These are phyloP conservation scores for Penicillium desertorum DNA, from an alignment of 495 filamentous ascomycete species.

Conservation along the genomic window DNA sequence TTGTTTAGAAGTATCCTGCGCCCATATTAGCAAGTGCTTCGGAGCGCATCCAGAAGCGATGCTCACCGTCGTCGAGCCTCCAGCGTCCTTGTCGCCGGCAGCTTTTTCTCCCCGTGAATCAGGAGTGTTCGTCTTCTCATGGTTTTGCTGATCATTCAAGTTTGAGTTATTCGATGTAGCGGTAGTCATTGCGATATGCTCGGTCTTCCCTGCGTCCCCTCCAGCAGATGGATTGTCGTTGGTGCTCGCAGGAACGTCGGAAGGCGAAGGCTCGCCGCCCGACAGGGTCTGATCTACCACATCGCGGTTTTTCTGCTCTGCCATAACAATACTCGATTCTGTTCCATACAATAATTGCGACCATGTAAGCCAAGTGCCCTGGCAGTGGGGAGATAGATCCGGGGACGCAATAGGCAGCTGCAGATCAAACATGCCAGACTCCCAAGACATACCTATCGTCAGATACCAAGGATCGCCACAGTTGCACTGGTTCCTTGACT, in stretches of 20 bases:
- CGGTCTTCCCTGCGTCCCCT: conserved; percentile 54
- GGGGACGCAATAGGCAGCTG: conserved; percentile 19
- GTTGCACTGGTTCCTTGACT: conserved; percentile 42
- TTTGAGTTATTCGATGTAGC: conserved; percentile 28
- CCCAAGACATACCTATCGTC: conserved; percentile 50
- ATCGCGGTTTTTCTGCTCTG: conserved; percentile 74
- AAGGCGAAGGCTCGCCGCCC: conserved; percentile 69
- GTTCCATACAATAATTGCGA: conserved; percentile 31
- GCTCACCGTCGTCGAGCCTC: conserved; percentile 37
- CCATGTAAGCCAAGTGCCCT: conserved; percentile 25
- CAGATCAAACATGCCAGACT: conserved; percentile 26
- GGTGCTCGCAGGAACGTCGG: conserved; percentile 69
- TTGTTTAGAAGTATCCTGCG: conserved; percentile 39
- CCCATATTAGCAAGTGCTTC: conserved; percentile 23
- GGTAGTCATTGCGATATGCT: conserved; percentile 39
- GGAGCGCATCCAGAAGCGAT: conserved; percentile 1
- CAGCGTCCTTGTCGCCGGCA: conserved; percentile 33
- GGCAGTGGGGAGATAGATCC: conserved; percentile 12
- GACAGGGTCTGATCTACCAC: conserved; percentile 77
- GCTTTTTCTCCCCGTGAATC: conserved; percentile 22
- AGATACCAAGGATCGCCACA: conserved; percentile 52
- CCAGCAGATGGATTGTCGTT: conserved; percentile 54
- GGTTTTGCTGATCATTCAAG: conserved; percentile 27
- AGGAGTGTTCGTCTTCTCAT: conserved; percentile 27
- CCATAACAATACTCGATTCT: conserved; percentile 75